Conservation (phyloP, 2,329 filamentous ascomycete species). For the Dactylellina haptotyla region DNA sequence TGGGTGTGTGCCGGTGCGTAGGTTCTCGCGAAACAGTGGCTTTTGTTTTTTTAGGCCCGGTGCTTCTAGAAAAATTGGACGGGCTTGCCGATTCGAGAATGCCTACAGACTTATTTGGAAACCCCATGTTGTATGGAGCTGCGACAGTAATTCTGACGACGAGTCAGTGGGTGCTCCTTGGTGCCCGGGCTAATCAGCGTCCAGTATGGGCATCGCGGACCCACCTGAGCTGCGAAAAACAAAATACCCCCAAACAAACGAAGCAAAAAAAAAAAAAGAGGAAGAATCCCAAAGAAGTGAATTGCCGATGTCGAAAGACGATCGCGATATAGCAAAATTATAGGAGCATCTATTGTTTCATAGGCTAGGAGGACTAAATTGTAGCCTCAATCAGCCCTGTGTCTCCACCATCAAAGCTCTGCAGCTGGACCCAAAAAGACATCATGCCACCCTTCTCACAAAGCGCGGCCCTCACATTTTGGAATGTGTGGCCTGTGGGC, state of each 20-base stretch:
- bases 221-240: slow-evolving; percentile 10
- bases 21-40: slow-evolving; percentile 51
- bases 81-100: slow-evolving; percentile 52
- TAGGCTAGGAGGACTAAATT: slow-evolving; percentile 37
- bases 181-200: slow-evolving; percentile 27
- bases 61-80: slow-evolving; percentile 50
- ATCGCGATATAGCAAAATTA: slow-evolving; percentile 54
- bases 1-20: background rate
- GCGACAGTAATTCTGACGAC: slow-evolving; percentile 37
- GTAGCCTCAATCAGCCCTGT: slow-evolving; percentile 55
- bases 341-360: slow-evolving; percentile 53
- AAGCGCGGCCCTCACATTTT: slow-evolving; percentile 31
- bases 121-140: slow-evolving; percentile 46
- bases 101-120: slow-evolving; percentile 46
- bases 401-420: slow-evolving; percentile 46
- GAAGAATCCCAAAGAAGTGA: slow-evolving; percentile 15
- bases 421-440: slow-evolving; percentile 36
- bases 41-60: slow-evolving; percentile 42
- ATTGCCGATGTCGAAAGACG: slow-evolving; percentile 53
- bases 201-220: slow-evolving; percentile 9
- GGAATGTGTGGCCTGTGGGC: slow-evolving; percentile 32
- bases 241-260: background rate
- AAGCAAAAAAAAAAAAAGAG: slow-evolving; percentile 2
- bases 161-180: slow-evolving; percentile 47
- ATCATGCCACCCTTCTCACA: slow-evolving; percentile 46